Evolutionary conservation across 2,329 filamentous ascomycete species (phyloP), one percentile per base, ranked within the genome.

Genomic region (Penicillium polonicum): DNA sequence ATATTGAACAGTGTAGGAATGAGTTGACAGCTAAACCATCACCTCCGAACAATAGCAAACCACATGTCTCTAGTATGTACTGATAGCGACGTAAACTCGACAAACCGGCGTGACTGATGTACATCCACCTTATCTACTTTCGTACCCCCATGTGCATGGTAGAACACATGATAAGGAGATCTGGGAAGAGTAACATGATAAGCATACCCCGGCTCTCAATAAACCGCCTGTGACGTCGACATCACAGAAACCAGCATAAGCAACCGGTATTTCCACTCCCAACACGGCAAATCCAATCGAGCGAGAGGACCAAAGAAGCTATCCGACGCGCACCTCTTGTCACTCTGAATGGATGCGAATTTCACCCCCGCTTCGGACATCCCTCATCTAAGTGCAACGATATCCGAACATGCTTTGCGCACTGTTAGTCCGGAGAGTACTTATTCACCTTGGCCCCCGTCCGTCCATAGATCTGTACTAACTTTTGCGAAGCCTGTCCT

Each of bases 241-340:
- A 13, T 13, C 21, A 10, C 23, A n/a, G 19, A 50, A 19, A 35
- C 38, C 6, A 36, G 19, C 15, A 38, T 29, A 13, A 17, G 35
- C 19, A 36, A 8, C 7, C 35, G 17, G 65, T 64, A 62, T 65
- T 61, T 58, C 48, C 59, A 65, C 64, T 36, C 69, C 68, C 52
- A 69, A 69, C 60, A 48, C 25, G 60, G 67, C 60, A 68, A 70
- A 60, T 58, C 6, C 48, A 65, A 44, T 66, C 63, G 36, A 57
- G 36, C 17, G 17, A 48, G 31, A 48, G 44, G 55, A 62, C 52
- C 31, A 60, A 60, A 61, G 52, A 42, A 58, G 61, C 36, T 51
- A 66, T 58, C 23, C 31, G 49, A 60, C 51, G 56, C 59, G 52
- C 45, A 31, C 48, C 44, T 46, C 23, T 21, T 39, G 42, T 42